Percentiles rank a stretch among this genome's conserved stretches.
Evolutionary conservation across 352 stramenopile genomes (phyloP).

Genomic region (Globisporangium recalcitrans): DNA sequence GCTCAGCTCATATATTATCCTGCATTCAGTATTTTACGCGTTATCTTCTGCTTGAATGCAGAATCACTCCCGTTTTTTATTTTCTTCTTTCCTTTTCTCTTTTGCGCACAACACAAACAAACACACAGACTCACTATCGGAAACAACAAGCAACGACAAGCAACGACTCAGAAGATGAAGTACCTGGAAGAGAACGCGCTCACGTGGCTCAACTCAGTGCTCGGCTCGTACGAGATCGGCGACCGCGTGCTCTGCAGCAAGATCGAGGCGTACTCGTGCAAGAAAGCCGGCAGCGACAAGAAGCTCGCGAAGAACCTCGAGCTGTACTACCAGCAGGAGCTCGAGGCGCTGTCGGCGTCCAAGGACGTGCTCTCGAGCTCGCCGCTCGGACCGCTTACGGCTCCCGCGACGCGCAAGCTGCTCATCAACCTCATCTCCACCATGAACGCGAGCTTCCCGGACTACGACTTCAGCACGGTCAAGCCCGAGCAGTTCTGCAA

Average conservation of each 20-base stretch:
- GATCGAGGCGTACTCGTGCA: constrained; percentile 91
- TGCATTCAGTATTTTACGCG: background rate
- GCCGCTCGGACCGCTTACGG: constrained; percentile 73
- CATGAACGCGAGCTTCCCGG: constrained; percentile 92
- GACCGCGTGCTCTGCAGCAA: constrained; percentile 86
- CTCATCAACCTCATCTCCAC: constrained; percentile 92
- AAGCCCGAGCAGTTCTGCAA: constrained; percentile 89
- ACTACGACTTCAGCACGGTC: constrained; percentile 90
- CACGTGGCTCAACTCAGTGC: constrained; percentile 86
- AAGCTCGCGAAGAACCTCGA: constrained; percentile 88
- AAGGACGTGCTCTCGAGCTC: constrained; percentile 60
- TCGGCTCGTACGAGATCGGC: constrained; percentile 80
- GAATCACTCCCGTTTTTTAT: background rate
- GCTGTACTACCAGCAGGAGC: constrained; percentile 80
- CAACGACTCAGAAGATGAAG: constrained; percentile 74
- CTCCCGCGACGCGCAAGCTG: constrained; percentile 79
- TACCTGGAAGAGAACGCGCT: constrained; percentile 90
- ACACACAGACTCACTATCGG: background rate
- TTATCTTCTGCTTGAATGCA: background rate
- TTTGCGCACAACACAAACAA: background rate
- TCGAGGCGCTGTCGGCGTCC: constrained; percentile 35
- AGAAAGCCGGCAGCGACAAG: constrained; percentile 90
- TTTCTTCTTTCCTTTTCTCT: constrained; percentile 5
- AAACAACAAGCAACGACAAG: constrained; percentile 8
- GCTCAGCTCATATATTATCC: background rate